Evolutionary conservation across 805 yeast genomes (phyloP), one percentile per base, ranked within the genome.

Genomic region (Ogataea methylovora): DNA sequence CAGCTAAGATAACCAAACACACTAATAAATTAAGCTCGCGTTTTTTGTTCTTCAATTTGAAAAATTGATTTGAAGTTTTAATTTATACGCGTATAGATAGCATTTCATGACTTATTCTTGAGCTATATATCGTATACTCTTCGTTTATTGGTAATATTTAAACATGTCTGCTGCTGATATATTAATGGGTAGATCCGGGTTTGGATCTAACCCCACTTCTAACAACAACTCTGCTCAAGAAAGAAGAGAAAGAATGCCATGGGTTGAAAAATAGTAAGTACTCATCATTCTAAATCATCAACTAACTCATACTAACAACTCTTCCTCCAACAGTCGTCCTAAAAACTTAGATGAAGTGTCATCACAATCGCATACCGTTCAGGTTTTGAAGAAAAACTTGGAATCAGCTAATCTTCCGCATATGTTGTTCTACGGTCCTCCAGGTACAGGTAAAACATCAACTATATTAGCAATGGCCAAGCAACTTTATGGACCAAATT

Each of bases 391-490:
- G 54, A 77, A 79, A 51, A 83, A 95, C 1, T 57, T 92, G 14
- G 68, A 75, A 37, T 73, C 90, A 10, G 82, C 88, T 20, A 92
- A 90, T 54, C 61, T 85, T 36, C 97, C 97, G 3, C 95, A 85
- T 55, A 81, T 85, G 92, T 60, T 85, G 25, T 85, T 85, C 61
- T 86, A 85, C 52, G 95, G 95, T 0, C 95, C 95, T 1, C 95
- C 95, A 31, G 95, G 95, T 14, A 85, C 94, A 0, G 95, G 95
- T 42, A 85, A 85, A 49, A 85, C 95, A 0, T 84, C 95, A 2
- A 86, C 95, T 0, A 80, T 85, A 21, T 61, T 86, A 36, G 95
- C 95, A 3, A 62, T 85, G 44, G 86, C 94, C 3, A 79, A 73
- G 45, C 85, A 84, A 50, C 56, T 85, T 21, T 85, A 77, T 54